phyloP scores from a whole-genome alignment of 2,329 filamentous ascomycete species.

The Ascochyta rabiei region DNA sequence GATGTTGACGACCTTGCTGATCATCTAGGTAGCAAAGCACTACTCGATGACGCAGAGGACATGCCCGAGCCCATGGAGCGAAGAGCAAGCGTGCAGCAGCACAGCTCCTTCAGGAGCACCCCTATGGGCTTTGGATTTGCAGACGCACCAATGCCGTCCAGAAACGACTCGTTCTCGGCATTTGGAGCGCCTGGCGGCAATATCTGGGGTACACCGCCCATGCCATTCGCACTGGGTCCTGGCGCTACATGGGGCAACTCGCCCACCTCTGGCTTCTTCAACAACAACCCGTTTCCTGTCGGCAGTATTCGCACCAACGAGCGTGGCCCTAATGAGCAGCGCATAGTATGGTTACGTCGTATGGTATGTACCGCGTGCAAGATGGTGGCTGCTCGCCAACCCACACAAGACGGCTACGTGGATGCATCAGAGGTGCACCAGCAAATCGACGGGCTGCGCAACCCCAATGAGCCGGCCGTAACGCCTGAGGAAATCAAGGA shows the following conservation, averaged over 20 bases:
- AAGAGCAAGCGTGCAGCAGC: slow-evolving; percentile 48
- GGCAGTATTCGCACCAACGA: slow-evolving; percentile 34
- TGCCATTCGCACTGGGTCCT: slow-evolving; percentile 49
- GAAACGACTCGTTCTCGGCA: slow-evolving; percentile 41
- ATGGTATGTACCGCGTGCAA: slow-evolving; percentile 82
- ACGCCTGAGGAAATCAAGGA: slow-evolving; percentile 74
- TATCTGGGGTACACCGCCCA: slow-evolving; percentile 51
- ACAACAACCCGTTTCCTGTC: slow-evolving; percentile 40
- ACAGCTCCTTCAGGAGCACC: slow-evolving; percentile 36
- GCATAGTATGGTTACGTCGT: slow-evolving; percentile 43
- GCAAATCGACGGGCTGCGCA: slow-evolving; percentile 70
- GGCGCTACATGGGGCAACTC: slow-evolving; percentile 50
- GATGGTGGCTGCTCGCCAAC: slow-evolving; percentile 54
- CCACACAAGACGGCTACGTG: slow-evolving; percentile 68
- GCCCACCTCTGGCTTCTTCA: slow-evolving; percentile 43
- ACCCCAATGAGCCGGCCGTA: slow-evolving; percentile 61
- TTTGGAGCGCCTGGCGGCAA: slow-evolving; percentile 43
- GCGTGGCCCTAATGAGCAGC: slow-evolving; percentile 35
- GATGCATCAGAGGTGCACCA: slow-evolving; percentile 67
- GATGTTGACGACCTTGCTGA: slow-evolving; percentile 75
- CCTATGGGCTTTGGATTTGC: slow-evolving; percentile 45
- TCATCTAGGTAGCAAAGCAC: slow-evolving; percentile 87
- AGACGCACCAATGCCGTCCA: slow-evolving; percentile 38
- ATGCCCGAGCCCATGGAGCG: slow-evolving; percentile 68
- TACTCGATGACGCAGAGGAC: slow-evolving; percentile 67